Conservation (phyloP, 441 rosid genomes). For the Jatropha multifida region DNA sequence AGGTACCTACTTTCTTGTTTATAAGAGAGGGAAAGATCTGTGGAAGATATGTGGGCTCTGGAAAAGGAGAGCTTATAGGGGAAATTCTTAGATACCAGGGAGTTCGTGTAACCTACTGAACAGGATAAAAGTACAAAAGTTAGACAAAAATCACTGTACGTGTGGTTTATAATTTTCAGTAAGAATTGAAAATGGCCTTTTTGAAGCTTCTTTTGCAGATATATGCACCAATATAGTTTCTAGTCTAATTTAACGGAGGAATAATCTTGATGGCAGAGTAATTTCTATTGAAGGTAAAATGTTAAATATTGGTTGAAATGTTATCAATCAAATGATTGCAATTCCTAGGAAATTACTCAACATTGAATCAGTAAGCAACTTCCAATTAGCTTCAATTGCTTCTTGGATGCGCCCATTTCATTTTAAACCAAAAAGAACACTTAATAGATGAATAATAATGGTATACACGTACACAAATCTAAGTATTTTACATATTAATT, state of each 20-base stretch:
- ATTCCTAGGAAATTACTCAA: too few relatives aligned
- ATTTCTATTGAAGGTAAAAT: neutral
- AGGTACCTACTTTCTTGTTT: slow-evolving; percentile 86
- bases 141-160: neutral
- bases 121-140: too few relatives aligned
- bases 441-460: neutral
- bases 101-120: slow-evolving; percentile 72
- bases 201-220: neutral
- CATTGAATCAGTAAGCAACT: too few relatives aligned
- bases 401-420: neutral
- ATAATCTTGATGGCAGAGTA: neutral
- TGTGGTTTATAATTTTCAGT: neutral
- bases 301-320: neutral
- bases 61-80: slow-evolving; percentile 94
- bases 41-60: slow-evolving; percentile 89
- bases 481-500: neutral
- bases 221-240: too few relatives aligned
- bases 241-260: too few relatives aligned
- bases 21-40: slow-evolving; percentile 66
- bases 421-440: neutral
- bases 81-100: slow-evolving; percentile 92
- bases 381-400: neutral
- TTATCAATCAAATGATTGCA: neutral
- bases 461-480: neutral
- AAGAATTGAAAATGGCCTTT: neutral